Percentiles rank a stretch among this genome's conserved stretches.
Evolutionary conservation across 2,329 filamentous ascomycete genomes (phyloP).

Genomic region (Coniochaeta hoffmannii): DNA sequence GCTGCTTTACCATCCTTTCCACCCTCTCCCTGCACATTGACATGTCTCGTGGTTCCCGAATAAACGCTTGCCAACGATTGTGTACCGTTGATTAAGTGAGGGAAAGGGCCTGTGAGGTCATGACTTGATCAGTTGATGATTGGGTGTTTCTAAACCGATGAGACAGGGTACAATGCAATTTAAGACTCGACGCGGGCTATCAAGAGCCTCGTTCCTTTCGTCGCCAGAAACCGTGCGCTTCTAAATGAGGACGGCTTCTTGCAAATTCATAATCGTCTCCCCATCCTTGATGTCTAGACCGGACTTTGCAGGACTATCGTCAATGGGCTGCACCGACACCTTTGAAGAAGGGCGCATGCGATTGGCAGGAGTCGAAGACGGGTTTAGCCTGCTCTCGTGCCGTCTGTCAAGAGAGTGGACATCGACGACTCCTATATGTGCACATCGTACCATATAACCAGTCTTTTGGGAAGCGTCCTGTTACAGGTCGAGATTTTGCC

Average conservation of each 20-base stretch:
- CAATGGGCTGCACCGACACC: neutral
- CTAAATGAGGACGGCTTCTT: too few species aligned
- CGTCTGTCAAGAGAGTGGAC: neutral
- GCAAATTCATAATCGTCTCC: too few species aligned
- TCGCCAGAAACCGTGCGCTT: too few species aligned
- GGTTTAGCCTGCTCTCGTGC: neutral
- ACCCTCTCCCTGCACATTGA: too few species aligned
- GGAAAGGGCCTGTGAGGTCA: too few species aligned
- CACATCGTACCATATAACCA: neutral
- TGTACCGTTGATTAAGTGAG: too few species aligned
- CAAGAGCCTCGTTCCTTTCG: too few species aligned
- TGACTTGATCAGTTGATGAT: neutral
- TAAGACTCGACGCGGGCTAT: neutral
- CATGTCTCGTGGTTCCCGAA: too few species aligned
- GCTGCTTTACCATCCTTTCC: constrained; percentile 7
- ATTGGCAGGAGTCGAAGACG: neutral
- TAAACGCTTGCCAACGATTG: too few species aligned
- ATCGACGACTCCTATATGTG: neutral
- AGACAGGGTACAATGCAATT: neutral
- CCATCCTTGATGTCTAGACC: too few species aligned
- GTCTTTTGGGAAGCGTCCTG: constrained; percentile 2
- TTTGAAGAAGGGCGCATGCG: neutral
- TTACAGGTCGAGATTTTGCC: constrained; percentile 16
- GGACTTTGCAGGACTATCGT: too few species aligned
- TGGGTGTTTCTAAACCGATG: too few species aligned